Evolutionary conservation across 768 basidiomycete species (phyloP).

Genomic region (Cyathus striatus): DNA sequence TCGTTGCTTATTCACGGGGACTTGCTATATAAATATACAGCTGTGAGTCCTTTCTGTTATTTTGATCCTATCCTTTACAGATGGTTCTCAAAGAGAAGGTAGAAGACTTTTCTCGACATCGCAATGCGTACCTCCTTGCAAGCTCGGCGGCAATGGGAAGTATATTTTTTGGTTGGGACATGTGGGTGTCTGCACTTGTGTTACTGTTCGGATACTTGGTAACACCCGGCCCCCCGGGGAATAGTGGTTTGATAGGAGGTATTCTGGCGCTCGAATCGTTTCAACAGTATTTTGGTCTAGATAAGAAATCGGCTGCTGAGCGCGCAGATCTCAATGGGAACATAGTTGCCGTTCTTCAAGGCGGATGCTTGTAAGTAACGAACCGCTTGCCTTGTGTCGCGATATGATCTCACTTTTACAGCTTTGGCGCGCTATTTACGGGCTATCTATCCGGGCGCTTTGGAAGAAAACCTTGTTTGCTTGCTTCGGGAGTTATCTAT

Average conservation of each 20-base stretch:
- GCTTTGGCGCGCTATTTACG: constrained; percentile 40
- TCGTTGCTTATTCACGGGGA: no score
- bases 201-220: no score
- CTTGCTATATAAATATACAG: no score
- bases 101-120: constrained; percentile 20
- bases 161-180: constrained; percentile 47
- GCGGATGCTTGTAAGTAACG: constrained; percentile 44
- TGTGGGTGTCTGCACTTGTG: constrained; percentile 13
- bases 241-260: constrained; percentile 40
- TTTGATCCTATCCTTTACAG: not conserved
- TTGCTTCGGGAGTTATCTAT: constrained; percentile 40
- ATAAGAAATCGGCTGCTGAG: constrained; percentile 26
- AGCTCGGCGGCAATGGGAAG: constrained; percentile 41
- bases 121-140: constrained; percentile 42
- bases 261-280: constrained; percentile 41
- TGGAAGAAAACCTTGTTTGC: constrained; percentile 40
- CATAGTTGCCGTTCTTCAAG: constrained; percentile 47
- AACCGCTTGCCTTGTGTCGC: no score
- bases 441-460: constrained; percentile 34
- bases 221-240: no score
- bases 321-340: constrained; percentile 41
- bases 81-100: constrained; percentile 22
- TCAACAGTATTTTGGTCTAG: constrained; percentile 40
- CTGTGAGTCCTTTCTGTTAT: no score
- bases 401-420: no score